Conservation (phyloP, 1,284 basidiomycete genomes). For the Sporisorium graminicola region DNA sequence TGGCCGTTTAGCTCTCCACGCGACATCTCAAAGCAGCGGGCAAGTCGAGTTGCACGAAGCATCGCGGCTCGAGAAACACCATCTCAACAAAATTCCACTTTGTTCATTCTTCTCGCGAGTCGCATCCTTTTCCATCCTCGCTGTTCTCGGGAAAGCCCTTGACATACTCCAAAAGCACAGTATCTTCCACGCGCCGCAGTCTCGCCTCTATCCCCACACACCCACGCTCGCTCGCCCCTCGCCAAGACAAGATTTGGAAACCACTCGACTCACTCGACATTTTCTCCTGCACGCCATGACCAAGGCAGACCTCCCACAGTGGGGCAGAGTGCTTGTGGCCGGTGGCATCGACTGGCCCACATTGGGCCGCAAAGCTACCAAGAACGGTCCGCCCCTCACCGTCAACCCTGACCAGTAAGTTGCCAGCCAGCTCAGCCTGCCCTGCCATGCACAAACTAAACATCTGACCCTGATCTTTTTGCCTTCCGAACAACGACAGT, state of each 20-base stretch:
- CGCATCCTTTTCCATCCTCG: background rate
- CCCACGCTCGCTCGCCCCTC: too few relatives aligned
- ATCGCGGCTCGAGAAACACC: background rate
- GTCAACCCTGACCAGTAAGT: conserved; percentile 45
- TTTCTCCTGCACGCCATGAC: conserved; percentile 13
- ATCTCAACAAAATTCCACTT: background rate
- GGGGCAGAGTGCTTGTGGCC: conserved; percentile 78
- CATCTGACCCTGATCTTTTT: background rate
- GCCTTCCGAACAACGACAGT: conserved; percentile 52
- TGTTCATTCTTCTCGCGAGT: background rate
- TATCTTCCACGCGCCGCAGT: too few relatives aligned
- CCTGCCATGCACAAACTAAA: background rate
- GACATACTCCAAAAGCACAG: background rate
- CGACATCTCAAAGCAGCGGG: background rate
- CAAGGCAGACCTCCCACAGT: conserved; percentile 35
- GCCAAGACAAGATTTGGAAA: background rate
- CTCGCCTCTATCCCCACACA: too few relatives aligned
- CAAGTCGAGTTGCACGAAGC: background rate
- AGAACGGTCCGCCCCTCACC: conserved; percentile 35
- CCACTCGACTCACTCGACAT: background rate
- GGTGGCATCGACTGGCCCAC: conserved; percentile 84
- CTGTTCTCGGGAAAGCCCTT: too few relatives aligned
- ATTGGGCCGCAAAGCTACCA: conserved; percentile 67
- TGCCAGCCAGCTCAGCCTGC: background rate
- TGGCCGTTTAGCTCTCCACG: background rate